Conservation (phyloP, 306 rosid species). For the Castanea sativa region DNA sequence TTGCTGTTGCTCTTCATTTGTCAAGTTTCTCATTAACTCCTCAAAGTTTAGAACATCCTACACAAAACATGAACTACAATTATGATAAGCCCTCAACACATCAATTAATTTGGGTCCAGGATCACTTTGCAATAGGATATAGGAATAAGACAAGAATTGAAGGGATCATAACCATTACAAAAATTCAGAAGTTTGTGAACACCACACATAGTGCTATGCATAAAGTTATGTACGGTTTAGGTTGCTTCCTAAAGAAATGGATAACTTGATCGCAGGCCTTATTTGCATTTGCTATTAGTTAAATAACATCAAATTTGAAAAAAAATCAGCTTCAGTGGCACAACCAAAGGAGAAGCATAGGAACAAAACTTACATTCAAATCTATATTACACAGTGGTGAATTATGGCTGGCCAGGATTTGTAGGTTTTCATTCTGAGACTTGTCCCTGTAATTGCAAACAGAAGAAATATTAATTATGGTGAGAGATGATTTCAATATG, state of each 20-base stretch:
- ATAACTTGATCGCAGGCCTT: conserved; percentile 2
- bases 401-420: conserved; percentile 67
- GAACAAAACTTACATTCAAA: conserved; percentile 63
- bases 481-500: conserved; percentile 3
- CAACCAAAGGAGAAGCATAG: conserved; percentile 10
- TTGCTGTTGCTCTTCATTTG: conserved; percentile 86
- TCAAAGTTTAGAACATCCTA: conserved; percentile 79
- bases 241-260: neutral
- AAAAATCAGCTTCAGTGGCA: neutral
- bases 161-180: neutral
- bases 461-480: conserved; percentile 22
- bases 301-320: conserved; percentile 2
- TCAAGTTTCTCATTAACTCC: conserved; percentile 71
- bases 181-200: neutral
- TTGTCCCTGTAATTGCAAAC: conserved; percentile 62
- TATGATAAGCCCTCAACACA: conserved; percentile 16
- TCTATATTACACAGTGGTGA: conserved; percentile 68
- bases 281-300: neutral
- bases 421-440: conserved; percentile 66
- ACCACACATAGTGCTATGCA: neutral
- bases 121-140: neutral
- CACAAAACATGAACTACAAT: conserved; percentile 32
- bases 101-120: neutral
- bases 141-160: conserved; percentile 8
- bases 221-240: neutral